Conservation (phyloP, 2,329 filamentous ascomycete species). For the Fusarium zealandicum region DNA sequence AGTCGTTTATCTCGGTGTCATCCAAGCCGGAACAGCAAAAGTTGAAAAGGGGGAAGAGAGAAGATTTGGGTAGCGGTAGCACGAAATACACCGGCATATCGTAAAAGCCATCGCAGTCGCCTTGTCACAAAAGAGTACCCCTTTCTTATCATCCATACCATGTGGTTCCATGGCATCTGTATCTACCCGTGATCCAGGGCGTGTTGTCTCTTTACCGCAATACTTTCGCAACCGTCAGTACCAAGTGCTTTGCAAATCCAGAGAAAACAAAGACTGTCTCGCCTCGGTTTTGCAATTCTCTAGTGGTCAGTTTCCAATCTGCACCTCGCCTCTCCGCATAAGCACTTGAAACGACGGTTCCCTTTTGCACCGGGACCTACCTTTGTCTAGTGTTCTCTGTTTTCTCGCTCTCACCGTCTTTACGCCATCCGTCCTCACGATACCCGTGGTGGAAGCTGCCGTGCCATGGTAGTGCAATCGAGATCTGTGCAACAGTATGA, state of each 20-base stretch:
- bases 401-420: conserved; percentile 26
- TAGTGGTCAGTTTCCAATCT: conserved; percentile 30
- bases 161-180: conserved; percentile 11
- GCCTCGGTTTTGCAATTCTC: background rate
- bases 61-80: conserved; percentile 36
- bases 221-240: no score
- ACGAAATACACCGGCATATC: conserved; percentile 27
- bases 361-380: background rate
- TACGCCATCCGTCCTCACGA: conserved; percentile 14
- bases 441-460: conserved; percentile 19
- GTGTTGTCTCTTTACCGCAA: conserved; percentile 2
- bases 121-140: conserved; percentile 11
- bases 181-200: background rate
- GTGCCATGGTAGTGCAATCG: conserved; percentile 39
- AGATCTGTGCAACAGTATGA: conserved; percentile 38
- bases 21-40: conserved; percentile 22
- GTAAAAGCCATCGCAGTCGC: conserved; percentile 16
- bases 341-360: conserved; percentile 26
- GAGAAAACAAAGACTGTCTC: background rate
- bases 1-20: conserved; percentile 20
- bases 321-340: conserved; percentile 32
- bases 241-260: background rate
- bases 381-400: background rate
- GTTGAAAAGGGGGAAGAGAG: conserved; percentile 10
- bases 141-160: background rate